Evolutionary conservation across 2,329 filamentous ascomycete species (phyloP), one percentile per base, ranked within the genome.

Genomic region (Xylariaceae sp.): DNA sequence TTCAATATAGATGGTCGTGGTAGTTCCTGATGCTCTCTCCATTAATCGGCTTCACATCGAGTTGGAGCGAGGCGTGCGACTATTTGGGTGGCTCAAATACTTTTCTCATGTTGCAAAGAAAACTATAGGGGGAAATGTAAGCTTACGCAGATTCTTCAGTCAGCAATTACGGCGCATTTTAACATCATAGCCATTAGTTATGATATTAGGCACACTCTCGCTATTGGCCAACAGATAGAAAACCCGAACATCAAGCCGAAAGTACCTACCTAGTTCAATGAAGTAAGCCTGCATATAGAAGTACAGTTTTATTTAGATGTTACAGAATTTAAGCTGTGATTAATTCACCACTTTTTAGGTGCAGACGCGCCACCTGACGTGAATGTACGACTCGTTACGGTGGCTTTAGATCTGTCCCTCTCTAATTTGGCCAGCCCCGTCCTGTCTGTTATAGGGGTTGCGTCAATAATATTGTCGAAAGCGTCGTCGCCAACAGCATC

Each of bases 381-480:
- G 60, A 84, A 85, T 0, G 81, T 82, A 60, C 75, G 77, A 14
- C 75, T 83, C 4, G 79, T 80, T 24, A 78, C 73, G 5, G 77
- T 77, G 2, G 78, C 78, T 53, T 74, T 75, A 5, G 78, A 74
- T 34, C 82, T 76, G 65, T 86, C 82, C 73, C 81, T 85, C 58
- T 86, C 82, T 37, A 87, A 72, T 71, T 77, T 83, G 2, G 75
- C 73, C 53, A 87, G 68, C 0, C 94, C 94, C 11, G 90, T 90
- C 52, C 89, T 85, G 72, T 97, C 94, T 0, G 93, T 97, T 16
- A 96, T 86, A 0, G 92, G 92, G 3, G 91, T 94, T 0, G 95
- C 94, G 66, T 93, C 87, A 69, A 97, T 96, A 73, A 99, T 96
- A 64, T 89, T 89, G 70, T 98, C 94, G 70, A 98, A 96, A 46